Conservation (phyloP, 768 basidiomycete genomes). For the Kwoniella bestiolae region DNA sequence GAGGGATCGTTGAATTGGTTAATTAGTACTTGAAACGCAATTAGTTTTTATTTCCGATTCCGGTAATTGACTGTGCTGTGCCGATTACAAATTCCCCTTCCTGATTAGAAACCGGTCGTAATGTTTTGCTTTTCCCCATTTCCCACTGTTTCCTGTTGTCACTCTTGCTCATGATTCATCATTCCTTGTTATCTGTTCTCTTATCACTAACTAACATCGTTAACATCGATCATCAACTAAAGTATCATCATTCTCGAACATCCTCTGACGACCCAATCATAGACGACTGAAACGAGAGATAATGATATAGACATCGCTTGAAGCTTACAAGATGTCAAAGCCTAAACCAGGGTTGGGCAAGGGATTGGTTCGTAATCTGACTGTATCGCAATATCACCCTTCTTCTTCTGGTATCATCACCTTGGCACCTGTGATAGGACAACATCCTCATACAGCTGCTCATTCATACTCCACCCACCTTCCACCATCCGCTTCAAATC, state of each 20-base stretch:
- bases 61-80: neutral
- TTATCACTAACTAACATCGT: neutral
- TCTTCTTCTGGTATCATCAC: constrained; percentile 1
- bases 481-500: constrained; percentile 13
- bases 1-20: too few species aligned
- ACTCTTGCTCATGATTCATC: neutral
- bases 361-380: constrained; percentile 43
- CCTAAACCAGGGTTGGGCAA: constrained; percentile 49
- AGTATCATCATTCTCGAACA: neutral
- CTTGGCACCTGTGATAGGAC: constrained; percentile 31
- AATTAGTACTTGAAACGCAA: neutral
- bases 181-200: too few species aligned
- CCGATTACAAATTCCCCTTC: too few species aligned
- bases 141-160: too few species aligned
- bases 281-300: neutral
- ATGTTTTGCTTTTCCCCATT: neutral
- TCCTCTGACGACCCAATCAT: neutral
- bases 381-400: constrained; percentile 30
- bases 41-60: neutral
- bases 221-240: neutral
- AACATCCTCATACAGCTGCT: constrained; percentile 1
- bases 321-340: constrained; percentile 37
- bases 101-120: neutral
- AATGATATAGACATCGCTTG: neutral
- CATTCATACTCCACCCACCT: constrained; percentile 20